These are phyloP conservation scores for Azolla pinnata DNA, from an alignment of 75 land plant genomes.

Conservation along the genomic window DNA sequence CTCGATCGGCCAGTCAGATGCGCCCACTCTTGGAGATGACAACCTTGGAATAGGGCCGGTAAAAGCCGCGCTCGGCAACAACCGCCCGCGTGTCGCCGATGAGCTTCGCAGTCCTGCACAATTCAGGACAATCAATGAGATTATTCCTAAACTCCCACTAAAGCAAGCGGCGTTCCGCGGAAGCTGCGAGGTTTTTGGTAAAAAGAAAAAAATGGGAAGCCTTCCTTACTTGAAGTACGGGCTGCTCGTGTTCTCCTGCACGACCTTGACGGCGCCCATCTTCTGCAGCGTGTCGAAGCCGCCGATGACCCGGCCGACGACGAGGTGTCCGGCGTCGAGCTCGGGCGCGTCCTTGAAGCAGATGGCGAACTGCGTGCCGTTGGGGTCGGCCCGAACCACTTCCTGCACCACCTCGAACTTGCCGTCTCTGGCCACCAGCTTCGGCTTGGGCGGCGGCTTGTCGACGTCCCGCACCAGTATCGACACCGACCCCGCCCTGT, in stretches of 20 bases:
- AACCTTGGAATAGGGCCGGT: constrained; percentile 81
- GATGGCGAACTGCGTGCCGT: constrained; percentile 88
- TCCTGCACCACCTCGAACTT: constrained; percentile 74
- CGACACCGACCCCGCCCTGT: constrained; percentile 40
- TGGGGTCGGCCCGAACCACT: constrained; percentile 53
- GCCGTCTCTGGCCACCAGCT: constrained; percentile 71
- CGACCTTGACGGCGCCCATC: constrained; percentile 55
- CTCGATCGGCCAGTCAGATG: constrained; percentile 14
- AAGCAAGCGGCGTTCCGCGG: too few species aligned
- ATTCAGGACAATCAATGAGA: background rate
- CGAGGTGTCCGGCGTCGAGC: constrained; percentile 50
- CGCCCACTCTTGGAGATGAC: constrained; percentile 70
- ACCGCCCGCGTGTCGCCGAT: constrained; percentile 91
- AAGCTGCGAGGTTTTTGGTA: too few species aligned
- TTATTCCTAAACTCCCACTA: too few species aligned
- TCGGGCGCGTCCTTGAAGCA: constrained; percentile 43
- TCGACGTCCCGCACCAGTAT: constrained; percentile 60
- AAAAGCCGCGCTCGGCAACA: constrained; percentile 96
- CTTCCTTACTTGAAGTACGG: constrained; percentile 69
- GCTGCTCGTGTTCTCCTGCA: constrained; percentile 69
- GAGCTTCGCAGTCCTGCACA: constrained; percentile 76
- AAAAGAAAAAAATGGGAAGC: background rate
- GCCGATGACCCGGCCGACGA: constrained; percentile 64
- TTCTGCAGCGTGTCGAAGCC: constrained; percentile 82
- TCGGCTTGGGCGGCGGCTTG: constrained; percentile 70